Base-by-base conservation (phyloP, 208 protist genomes). In the Wallacemonas sp. region DNA sequence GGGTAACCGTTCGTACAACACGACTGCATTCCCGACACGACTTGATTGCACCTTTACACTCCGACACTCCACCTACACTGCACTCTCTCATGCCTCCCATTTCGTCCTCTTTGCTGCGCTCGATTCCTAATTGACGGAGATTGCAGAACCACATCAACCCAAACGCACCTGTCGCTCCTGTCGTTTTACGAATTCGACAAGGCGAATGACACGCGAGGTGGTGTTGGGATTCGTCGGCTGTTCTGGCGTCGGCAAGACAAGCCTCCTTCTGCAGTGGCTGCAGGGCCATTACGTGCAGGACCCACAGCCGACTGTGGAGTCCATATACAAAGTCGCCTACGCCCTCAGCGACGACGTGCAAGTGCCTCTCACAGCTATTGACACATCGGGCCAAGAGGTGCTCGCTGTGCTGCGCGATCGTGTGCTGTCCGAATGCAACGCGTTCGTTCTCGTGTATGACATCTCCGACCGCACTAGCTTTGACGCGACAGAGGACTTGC, bases 331-430 rank as follows among this genome's bases (percentile, higher is more conserved):
- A n/a, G 88, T 85, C 28, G 46, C 61, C 1, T 70, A 85, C 26
- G 79, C 93, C 44, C 59, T 98, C 18, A 92, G 97, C 61, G 62
- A 36, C 5, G 84, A 85, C 44, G 72, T 84, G 50, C 83, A 76
- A 16, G 82, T 89, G 28, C 93, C 97, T 48, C 71, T 98, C 20
- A 91, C 95, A 57, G 95, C 98, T 52, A 88, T 90, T 61, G 93
- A 97, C 74, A 98, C 93, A 8, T 92, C 93, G 10, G 94, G 93
- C 2, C 92, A 98, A 70, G 96, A 98, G 65, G 80, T 89, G 14
- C 97, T 97, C 74, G 65, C 72, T n/a, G 71, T 77, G 0, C 67
- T 98, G 72, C 81, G 78, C 12, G 73, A 85, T 33, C 71, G 76
- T 29, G 82, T 86, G 50, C 57, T 89, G 29, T 42, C 57, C 38